Evolutionary conservation across 75 land plant genomes (phyloP), one percentile per base, ranked within the genome.

Genomic region (Azolla pinnata): DNA sequence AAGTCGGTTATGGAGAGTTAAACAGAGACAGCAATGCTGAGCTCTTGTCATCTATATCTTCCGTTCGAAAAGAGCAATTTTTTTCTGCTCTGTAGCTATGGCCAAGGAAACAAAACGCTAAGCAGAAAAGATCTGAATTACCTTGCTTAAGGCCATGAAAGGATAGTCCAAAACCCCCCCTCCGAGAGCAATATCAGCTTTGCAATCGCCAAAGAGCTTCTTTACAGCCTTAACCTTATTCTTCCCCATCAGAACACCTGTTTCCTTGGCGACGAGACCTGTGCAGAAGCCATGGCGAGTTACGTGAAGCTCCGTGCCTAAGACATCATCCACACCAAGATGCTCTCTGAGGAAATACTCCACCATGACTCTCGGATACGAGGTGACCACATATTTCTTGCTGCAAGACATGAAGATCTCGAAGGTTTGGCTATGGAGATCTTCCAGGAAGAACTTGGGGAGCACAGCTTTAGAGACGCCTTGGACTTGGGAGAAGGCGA

Each of bases 121-220:
- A n/a, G n/a, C 1, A 27, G 4, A 0, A 32, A 19, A 2, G 2
- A 14, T 3, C 14, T 26, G 7, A 59, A 20, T 29, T 67, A 80
- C 87, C 87, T 84, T 77, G 74, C 83, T 75, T 1, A 66, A 67
- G 29, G 75, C 63, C 54, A 84, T 38, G 54, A 75, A 70, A 19
- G 61, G 61, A 20, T 62, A 58, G 40, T 83, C 81, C 30, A 30
- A 21, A 30, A 17, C 34, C 12, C 62, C 40, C 47, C 60, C 62
- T 18, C 88, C 85, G 26, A 88, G 59, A 19, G 77, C 95, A 25
- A 88, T 20, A 44, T 88, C 81, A 14, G 85, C 80, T 27, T 52
- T 69, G 19, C 58, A 33, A 0, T 82, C 83, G 17, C 77, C 82
- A 51, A 85, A 80, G 20, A 68, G 42, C 2, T 69, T 79, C 29